Conservation (phyloP, 108 stramenopile genomes). For the Cyclotella sp. region DNA sequence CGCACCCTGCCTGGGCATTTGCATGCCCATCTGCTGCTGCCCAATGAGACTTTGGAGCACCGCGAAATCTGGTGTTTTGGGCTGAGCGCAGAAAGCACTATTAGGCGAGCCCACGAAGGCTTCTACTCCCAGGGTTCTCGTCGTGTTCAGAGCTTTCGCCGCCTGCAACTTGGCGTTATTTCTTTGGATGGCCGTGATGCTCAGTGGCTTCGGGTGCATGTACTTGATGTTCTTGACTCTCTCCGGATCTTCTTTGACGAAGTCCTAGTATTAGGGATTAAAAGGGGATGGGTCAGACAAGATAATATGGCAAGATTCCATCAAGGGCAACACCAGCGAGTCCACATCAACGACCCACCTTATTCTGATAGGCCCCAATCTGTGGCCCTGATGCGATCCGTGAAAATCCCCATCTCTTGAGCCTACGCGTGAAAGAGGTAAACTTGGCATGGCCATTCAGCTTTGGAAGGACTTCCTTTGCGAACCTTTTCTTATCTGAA, state of each 20-base stretch:
- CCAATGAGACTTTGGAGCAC: not conserved
- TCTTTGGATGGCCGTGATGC: slow-evolving; percentile 26
- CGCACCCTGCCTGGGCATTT: not conserved
- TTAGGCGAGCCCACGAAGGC: not conserved
- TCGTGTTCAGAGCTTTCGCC: not conserved
- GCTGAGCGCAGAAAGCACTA: slow-evolving; percentile 1
- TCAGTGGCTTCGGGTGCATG: slow-evolving; percentile 33
- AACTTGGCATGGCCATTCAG: slow-evolving; percentile 70
- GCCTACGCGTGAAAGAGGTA: slow-evolving; percentile 69
- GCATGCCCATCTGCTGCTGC: not conserved
- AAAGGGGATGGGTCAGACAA: too few relatives aligned
- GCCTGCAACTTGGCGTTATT: slow-evolving; percentile 46
- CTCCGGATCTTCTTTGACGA: slow-evolving; percentile 47
- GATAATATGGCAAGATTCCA: too few relatives aligned
- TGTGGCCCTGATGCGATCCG: slow-evolving; percentile 58
- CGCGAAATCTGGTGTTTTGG: slow-evolving; percentile 1
- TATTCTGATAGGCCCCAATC: slow-evolving; percentile 61
- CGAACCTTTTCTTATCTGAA: slow-evolving; percentile 67
- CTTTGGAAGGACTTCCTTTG: slow-evolving; percentile 57
- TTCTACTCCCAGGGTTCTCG: not conserved
- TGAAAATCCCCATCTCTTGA: slow-evolving; percentile 70
- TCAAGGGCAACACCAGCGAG: too few relatives aligned
- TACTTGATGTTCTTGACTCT: slow-evolving; percentile 39
- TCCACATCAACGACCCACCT: too few relatives aligned
- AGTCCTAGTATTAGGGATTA: slow-evolving; percentile 31